Evolutionary conservation across 1,284 basidiomycete species (phyloP).

Genomic region (Sutorius eximius): DNA sequence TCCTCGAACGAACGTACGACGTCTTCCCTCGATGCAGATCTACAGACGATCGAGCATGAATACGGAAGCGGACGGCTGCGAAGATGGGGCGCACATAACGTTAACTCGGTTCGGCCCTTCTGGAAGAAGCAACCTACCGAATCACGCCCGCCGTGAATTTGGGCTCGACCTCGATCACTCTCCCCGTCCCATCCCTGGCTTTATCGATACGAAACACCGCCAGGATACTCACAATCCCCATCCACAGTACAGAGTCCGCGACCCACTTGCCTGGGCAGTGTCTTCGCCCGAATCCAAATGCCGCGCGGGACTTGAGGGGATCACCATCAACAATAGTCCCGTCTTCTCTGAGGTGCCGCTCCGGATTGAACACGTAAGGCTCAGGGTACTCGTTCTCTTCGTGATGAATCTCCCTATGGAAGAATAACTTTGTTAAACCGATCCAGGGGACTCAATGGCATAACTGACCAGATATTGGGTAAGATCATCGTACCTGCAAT

Average conservation of each 20-base stretch:
- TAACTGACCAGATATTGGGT: constrained; percentile 33
- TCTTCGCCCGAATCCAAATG: constrained; percentile 36
- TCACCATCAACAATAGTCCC: constrained; percentile 26
- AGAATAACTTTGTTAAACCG: neutral
- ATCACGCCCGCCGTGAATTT: constrained; percentile 34
- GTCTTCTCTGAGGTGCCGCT: constrained; percentile 28
- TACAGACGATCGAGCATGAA: constrained; percentile 31
- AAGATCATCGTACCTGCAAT: constrained; percentile 29
- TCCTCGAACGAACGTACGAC: constrained; percentile 13
- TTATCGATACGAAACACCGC: constrained; percentile 30
- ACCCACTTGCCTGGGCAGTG: constrained; percentile 37
- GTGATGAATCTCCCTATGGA: constrained; percentile 30
- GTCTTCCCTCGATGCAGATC: constrained; percentile 32
- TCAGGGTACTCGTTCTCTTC: constrained; percentile 33
- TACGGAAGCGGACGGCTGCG: constrained; percentile 33
- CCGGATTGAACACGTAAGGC: constrained; percentile 28
- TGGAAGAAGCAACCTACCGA: constrained; percentile 25
- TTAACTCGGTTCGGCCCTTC: constrained; percentile 17
- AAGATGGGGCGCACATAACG: constrained; percentile 14
- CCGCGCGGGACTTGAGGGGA: constrained; percentile 29
- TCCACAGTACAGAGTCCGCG: constrained; percentile 37
- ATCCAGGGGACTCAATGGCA: neutral
- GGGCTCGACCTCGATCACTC: constrained; percentile 28
- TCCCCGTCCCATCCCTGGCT: constrained; percentile 27
- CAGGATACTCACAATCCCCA: constrained; percentile 34